Percentiles rank a stretch among this genome's conserved stretches.
phyloP scores from a whole-genome alignment of 1,284 basidiomycete species.

The Irpex rosettiformis region DNA sequence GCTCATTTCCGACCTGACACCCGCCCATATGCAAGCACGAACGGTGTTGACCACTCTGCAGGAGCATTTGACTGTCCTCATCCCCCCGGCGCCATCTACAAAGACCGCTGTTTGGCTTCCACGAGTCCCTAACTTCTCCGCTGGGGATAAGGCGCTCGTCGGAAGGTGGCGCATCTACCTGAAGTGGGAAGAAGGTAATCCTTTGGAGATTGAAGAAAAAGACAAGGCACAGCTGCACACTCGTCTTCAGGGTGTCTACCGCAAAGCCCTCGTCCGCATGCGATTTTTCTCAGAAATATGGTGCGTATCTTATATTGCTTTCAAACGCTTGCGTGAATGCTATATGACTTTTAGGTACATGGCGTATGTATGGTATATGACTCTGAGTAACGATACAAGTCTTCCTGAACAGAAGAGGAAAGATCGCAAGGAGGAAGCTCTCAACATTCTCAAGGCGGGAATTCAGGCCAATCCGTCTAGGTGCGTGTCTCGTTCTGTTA shows the following conservation, averaged over 20 bases:
- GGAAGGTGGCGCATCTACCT: slow-evolving; percentile 90
- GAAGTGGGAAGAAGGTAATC: slow-evolving; percentile 96
- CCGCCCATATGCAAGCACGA: slow-evolving; percentile 90
- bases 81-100: slow-evolving; percentile 47
- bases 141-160: slow-evolving; percentile 70
- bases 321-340: neutral
- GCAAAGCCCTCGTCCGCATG: slow-evolving; percentile 87
- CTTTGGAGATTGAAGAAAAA: slow-evolving; percentile 86
- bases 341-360: slow-evolving; percentile 65
- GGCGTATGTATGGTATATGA: slow-evolving; percentile 79
- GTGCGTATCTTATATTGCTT: slow-evolving; percentile 38
- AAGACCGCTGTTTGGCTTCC: slow-evolving; percentile 61
- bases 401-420: slow-evolving; percentile 19
- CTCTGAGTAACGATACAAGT: slow-evolving; percentile 50
- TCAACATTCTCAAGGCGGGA: slow-evolving; percentile 79
- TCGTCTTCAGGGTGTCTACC: slow-evolving; percentile 81
- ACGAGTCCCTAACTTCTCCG: slow-evolving; percentile 68
- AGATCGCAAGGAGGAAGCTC: slow-evolving; percentile 66
- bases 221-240: slow-evolving; percentile 66
- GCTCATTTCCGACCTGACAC: slow-evolving; percentile 84
- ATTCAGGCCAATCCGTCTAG: slow-evolving; percentile 86
- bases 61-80: slow-evolving; percentile 64
- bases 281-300: slow-evolving; percentile 95
- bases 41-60: slow-evolving; percentile 84
- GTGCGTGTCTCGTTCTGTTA: slow-evolving; percentile 32